phyloP scores from a whole-genome alignment of 371 early-diverging fungal species.

The Sporodiniella umbellata region DNA sequence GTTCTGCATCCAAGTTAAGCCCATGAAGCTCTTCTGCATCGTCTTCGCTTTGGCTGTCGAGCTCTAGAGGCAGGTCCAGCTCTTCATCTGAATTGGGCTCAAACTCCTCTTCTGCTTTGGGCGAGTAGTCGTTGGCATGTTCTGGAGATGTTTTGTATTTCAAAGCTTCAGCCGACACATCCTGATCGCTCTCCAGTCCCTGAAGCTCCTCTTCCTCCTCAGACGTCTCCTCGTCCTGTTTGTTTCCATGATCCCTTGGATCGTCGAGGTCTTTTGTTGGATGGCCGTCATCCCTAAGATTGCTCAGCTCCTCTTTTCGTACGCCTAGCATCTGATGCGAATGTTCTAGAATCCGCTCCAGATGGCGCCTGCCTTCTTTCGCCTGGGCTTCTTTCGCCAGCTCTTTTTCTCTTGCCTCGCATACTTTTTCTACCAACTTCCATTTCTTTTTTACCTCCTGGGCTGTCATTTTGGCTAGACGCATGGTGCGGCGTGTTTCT shows the following conservation, averaged over 20 bases:
- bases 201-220: slow-evolving; percentile 34
- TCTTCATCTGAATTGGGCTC: slow-evolving; percentile 9
- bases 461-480: slow-evolving; percentile 64
- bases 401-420: slow-evolving; percentile 57
- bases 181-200: slow-evolving; percentile 31
- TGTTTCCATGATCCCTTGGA: slow-evolving; percentile 34
- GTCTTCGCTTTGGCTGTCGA: slow-evolving; percentile 44
- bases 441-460: slow-evolving; percentile 67
- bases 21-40: slow-evolving; percentile 52
- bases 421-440: slow-evolving; percentile 60
- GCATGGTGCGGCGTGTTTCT: slow-evolving; percentile 50
- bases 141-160: slow-evolving; percentile 26
- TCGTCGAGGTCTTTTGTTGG: slow-evolving; percentile 18
- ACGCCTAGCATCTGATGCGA: slow-evolving; percentile 70
- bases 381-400: slow-evolving; percentile 59
- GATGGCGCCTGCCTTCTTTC: slow-evolving; percentile 57
- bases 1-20: slow-evolving; percentile 48
- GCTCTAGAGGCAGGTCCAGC: slow-evolving; percentile 27
- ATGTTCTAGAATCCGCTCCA: slow-evolving; percentile 69
- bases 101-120: slow-evolving; percentile 14
- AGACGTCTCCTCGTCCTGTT: slow-evolving; percentile 22
- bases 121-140: too few species aligned
- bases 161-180: slow-evolving; percentile 56
- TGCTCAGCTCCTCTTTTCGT: slow-evolving; percentile 50
- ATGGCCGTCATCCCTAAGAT: slow-evolving; percentile 27